phyloP scores from a whole-genome alignment of 2,329 filamentous ascomycete genomes.

The Leptographium wingfieldii region DNA sequence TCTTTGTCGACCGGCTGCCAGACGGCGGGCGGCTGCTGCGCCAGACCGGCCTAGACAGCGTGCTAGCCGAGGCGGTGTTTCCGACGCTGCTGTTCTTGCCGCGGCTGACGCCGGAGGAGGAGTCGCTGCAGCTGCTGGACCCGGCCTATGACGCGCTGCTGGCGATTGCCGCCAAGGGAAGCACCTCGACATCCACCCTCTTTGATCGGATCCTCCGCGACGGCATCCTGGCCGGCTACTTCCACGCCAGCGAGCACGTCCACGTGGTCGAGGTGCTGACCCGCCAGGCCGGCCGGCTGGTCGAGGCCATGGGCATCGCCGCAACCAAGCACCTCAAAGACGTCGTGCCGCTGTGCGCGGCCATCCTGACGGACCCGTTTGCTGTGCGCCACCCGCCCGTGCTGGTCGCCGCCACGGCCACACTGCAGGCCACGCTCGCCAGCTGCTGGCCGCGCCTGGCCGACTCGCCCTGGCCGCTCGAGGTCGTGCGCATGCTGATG shows the following conservation, averaged over 20 bases:
- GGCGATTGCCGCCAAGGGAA: slow-evolving; percentile 2
- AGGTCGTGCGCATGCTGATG: slow-evolving; percentile 49
- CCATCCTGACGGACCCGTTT: slow-evolving; percentile 58
- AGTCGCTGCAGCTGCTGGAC: slow-evolving; percentile 52
- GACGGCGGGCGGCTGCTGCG: slow-evolving; percentile 15
- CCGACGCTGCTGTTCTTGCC: slow-evolving; percentile 69
- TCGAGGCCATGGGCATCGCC: slow-evolving; percentile 47
- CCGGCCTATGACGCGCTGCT: slow-evolving; percentile 56
- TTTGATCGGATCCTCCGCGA: slow-evolving; percentile 43
- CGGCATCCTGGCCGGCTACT: slow-evolving; percentile 40
- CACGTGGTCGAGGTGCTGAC: slow-evolving; percentile 45
- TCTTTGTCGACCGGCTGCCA: slow-evolving; percentile 43
- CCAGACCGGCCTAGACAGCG: slow-evolving; percentile 47
- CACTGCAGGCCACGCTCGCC: slow-evolving; percentile 44
- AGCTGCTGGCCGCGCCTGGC: slow-evolving; percentile 58
- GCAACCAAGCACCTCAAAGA: slow-evolving; percentile 57
- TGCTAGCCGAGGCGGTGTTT: slow-evolving; percentile 57
- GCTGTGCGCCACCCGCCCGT: slow-evolving; percentile 39
- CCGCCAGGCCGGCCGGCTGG: slow-evolving; percentile 31
- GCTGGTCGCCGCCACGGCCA: slow-evolving; percentile 37
- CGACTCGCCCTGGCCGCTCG: slow-evolving; percentile 40
- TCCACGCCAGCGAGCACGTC: slow-evolving; percentile 46
- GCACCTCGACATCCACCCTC: slow-evolving; percentile 15
- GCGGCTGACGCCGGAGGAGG: slow-evolving; percentile 58
- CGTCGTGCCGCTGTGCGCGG: slow-evolving; percentile 53